Evolutionary conservation across 1,139 yeast species (phyloP).

Genomic region (Lizanozyma gosingica): DNA sequence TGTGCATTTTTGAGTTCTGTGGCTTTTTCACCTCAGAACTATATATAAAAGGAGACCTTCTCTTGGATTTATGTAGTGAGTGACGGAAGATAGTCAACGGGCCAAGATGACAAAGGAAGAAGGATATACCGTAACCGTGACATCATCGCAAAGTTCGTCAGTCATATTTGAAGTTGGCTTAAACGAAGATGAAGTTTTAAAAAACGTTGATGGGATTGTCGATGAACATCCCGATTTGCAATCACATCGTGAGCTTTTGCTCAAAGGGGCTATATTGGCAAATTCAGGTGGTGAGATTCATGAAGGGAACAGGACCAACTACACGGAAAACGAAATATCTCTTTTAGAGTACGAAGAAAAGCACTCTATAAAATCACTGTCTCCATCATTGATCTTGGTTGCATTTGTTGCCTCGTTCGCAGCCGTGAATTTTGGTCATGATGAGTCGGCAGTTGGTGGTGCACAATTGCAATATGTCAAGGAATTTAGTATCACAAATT

Average conservation of each 20-base stretch:
- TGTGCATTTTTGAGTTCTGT: too few species aligned
- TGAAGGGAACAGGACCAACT: conserved; percentile 6
- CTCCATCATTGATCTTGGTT: conserved; percentile 11
- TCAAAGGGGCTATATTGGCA: conserved; percentile 14
- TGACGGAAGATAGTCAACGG: too few species aligned
- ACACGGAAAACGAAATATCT: conserved; percentile 8
- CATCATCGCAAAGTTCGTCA: too few species aligned
- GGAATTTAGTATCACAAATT: conserved; percentile 4
- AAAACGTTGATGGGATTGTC: conserved; percentile 8
- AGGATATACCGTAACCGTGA: too few species aligned
- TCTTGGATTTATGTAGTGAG: too few species aligned
- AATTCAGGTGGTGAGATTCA: conserved; percentile 11
- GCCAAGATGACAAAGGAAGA: too few species aligned
- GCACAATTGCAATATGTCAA: conserved; percentile 6
- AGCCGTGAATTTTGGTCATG: conserved; percentile 19
- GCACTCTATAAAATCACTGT: conserved; percentile 11
- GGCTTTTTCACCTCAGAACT: too few species aligned
- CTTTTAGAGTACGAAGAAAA: conserved; percentile 8
- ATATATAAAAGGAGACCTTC: too few species aligned
- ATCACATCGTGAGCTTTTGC: conserved; percentile 9
- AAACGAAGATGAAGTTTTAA: conserved; percentile 10
- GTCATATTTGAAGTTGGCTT: conserved; percentile 8
- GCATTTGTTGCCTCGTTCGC: conserved; percentile 16
- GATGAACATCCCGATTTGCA: conserved; percentile 7
- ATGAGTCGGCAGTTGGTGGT: conserved; percentile 14